Base-by-base conservation (phyloP, 495 filamentous ascomycete genomes). In the Trichodelitschia bisporula region DNA sequence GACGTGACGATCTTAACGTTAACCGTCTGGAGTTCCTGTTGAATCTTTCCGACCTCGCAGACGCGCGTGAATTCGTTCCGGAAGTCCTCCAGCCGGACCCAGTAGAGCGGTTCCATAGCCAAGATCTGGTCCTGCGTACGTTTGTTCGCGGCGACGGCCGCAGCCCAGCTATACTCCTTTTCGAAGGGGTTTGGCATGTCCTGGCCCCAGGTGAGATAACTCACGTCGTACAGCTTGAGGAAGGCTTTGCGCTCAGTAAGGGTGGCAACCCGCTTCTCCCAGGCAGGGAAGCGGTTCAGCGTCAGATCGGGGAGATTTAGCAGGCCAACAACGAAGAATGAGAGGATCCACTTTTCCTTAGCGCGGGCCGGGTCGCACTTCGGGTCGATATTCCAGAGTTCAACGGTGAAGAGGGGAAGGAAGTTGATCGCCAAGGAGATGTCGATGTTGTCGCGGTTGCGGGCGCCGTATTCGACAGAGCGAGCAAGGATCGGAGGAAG, bases 251-350 rank as follows among this genome's bases (percentile, higher is more conserved):
- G 30, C 4, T 42, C 36, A 28, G 34, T 19, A 15, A 13, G 30
- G 2, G 34, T 36, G 19, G 39, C 32, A 2, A 33, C 29, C 4
- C 26, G 34, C 10, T 38, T 33, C 10, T 36, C 29, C 42, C 42
- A 45, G 16, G 30, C 28, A 10, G 26, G 32, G 19, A 36, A 42
- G 0, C 24, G 32, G 10, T 33, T 31, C 18, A 46, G 36, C 17
- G 42, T 42, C 4, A 43, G 36, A 18, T 48, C 42, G 3, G 36
- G 42, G 14, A 48, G 42, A 3, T 44, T 48, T 4, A 54, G 42
- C 8, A 51, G 36, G 15, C 45, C 42, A 2, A 41, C 44, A 2
- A 36, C 44, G 29, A 50, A 44, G 29, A 47, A 41, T 18, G 44
- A 49, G 26, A 48, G 35, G 3, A 51, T 37, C 38, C 42, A 50